phyloP scores from a whole-genome alignment of 805 yeast genomes.

The Huiozyma naganishii region DNA sequence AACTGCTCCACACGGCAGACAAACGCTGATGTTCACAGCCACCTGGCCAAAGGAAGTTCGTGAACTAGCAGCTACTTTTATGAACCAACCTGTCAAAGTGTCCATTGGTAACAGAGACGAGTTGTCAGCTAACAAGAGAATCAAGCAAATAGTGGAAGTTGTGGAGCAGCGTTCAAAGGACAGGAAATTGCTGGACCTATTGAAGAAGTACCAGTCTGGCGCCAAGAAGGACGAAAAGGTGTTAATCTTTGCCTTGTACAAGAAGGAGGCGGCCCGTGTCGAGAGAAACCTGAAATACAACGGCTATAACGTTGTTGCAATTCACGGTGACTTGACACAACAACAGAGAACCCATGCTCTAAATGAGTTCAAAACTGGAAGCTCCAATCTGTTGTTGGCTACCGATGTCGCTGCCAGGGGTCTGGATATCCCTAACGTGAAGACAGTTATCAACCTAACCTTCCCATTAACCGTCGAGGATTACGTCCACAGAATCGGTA shows the following conservation, averaged over 20 bases:
- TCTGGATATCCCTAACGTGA: conserved; percentile 93
- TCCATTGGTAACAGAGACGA: conserved; percentile 93
- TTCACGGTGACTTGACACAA: conserved; percentile 93
- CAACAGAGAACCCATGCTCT: conserved; percentile 84
- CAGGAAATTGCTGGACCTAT: conserved; percentile 55
- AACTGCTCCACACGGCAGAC: conserved; percentile 47
- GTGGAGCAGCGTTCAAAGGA: conserved; percentile 77
- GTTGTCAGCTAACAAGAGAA: conserved; percentile 86
- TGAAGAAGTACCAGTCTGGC: conserved; percentile 66
- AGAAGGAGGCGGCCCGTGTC: conserved; percentile 90
- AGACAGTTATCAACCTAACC: conserved; percentile 86
- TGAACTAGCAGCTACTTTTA: conserved; percentile 75
- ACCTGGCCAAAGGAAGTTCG: conserved; percentile 99
- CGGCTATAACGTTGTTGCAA: conserved; percentile 79
- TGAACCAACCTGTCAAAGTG: conserved; percentile 79
- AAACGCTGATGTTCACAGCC: conserved; percentile 98
- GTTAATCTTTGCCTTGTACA: conserved; percentile 85
- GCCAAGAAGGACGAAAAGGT: conserved; percentile 65
- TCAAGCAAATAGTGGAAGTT: conserved; percentile 88
- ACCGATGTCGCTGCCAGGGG: conserved; percentile 99
- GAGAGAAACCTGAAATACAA: conserved; percentile 64
- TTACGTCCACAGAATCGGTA: conserved; percentile 93
- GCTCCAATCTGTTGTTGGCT: conserved; percentile 68
- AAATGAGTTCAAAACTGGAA: conserved; percentile 74
- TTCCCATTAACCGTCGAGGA: conserved; percentile 96